A percentile compares a stretch with the other conserved stretches of the same genome.
phyloP scores from a whole-genome alignment of 2,329 filamentous ascomycete genomes.

The Colletotrichum echinochloae region DNA sequence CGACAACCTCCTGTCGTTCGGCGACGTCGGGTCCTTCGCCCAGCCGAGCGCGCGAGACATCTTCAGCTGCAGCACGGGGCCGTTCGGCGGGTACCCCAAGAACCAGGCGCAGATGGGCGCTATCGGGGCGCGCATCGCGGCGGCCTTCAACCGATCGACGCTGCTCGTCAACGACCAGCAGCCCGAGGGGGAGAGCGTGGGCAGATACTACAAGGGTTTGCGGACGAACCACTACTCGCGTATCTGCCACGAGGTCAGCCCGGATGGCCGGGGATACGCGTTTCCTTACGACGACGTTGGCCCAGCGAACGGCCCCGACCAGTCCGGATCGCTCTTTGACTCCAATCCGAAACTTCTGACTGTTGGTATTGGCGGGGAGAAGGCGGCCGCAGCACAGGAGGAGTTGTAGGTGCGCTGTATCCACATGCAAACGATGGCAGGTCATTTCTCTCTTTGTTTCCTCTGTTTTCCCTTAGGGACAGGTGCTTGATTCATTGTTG shows the following conservation, averaged over 20 bases:
- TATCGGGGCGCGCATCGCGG: constrained; percentile 79
- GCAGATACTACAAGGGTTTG: constrained; percentile 63
- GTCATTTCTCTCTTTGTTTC: neutral
- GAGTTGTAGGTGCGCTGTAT: neutral
- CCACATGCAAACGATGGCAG: neutral
- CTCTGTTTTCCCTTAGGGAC: neutral
- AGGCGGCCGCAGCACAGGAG: constrained; percentile 5
- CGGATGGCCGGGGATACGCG: constrained; percentile 73
- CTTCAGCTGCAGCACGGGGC: constrained; percentile 66
- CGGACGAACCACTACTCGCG: constrained; percentile 76
- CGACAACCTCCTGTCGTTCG: constrained; percentile 55
- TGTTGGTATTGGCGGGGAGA: constrained; percentile 64
- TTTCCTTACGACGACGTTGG: constrained; percentile 80
- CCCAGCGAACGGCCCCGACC: constrained; percentile 65
- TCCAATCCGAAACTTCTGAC: constrained; percentile 66
- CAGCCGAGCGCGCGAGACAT: constrained; percentile 63
- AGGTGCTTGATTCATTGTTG: neutral
- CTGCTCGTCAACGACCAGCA: constrained; percentile 66
- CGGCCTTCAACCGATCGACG: constrained; percentile 81
- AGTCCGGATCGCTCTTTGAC: constrained; percentile 72
- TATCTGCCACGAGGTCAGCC: constrained; percentile 70
- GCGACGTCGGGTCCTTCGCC: constrained; percentile 54
- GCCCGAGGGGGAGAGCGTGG: constrained; percentile 62
- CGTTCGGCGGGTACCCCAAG: constrained; percentile 61
- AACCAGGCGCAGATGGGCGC: constrained; percentile 65